Evolutionary conservation across 2,329 filamentous ascomycete species (phyloP).

Genomic region (Alternaria arborescens): DNA sequence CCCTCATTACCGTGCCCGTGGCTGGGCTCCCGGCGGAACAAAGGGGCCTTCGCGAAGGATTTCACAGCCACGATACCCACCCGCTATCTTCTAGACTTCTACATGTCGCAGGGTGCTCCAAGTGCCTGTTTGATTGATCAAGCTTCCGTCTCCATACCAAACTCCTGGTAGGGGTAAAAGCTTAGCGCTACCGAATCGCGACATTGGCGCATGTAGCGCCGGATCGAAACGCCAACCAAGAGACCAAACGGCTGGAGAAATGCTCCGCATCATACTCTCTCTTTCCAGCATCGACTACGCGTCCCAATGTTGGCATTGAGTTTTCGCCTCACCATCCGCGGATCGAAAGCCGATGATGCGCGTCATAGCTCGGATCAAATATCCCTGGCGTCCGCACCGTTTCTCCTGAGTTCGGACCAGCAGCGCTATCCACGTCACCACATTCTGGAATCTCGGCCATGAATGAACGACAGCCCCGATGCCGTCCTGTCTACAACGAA

Average conservation of each 20-base stretch:
- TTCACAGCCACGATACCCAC: not conserved
- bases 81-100: not conserved
- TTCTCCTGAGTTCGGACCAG: conserved; percentile 29
- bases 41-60: not conserved
- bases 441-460: conserved; percentile 12
- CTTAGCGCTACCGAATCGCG: not conserved
- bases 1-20: not conserved
- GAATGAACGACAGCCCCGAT: conserved; percentile 1
- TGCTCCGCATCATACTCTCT: not conserved
- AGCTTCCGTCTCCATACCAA: not conserved
- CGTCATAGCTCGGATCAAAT: conserved; percentile 21
- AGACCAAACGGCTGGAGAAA: conserved; percentile 10
- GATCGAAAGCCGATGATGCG: conserved; percentile 5
- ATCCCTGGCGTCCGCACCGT: conserved; percentile 22
- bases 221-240: not conserved
- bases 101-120: not conserved
- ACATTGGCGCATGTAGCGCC: conserved; percentile 1
- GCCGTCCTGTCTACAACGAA: conserved; percentile 5
- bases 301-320: not conserved
- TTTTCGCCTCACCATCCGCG: not conserved
- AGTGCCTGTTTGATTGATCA: not conserved
- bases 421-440: conserved; percentile 33
- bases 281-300: not conserved
- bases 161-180: conserved; percentile 1
- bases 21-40: not conserved